phyloP scores from a whole-genome alignment of 78 protist genomes.

The Isochrysis galbana region DNA sequence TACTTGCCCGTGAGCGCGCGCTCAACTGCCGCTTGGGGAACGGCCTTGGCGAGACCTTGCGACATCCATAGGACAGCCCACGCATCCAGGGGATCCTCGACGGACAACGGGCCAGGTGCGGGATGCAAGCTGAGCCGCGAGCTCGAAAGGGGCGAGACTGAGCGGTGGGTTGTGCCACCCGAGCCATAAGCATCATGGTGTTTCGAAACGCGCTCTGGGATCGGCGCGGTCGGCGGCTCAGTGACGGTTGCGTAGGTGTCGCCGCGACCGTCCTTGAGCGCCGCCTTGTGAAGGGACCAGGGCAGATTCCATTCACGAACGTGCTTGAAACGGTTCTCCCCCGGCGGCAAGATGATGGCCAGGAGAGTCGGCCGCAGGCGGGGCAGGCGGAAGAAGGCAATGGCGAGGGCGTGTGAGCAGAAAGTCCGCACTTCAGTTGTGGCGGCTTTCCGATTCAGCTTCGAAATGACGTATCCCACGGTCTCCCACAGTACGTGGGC shows the following conservation, averaged over 20 bases:
- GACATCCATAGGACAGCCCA: neutral
- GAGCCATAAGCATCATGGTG: neutral
- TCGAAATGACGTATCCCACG: neutral
- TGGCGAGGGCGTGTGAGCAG: conserved; percentile 7
- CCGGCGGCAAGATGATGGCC: neutral
- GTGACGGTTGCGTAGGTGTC: too few species aligned
- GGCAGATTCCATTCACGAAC: conserved; percentile 15
- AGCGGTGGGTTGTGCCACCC: neutral
- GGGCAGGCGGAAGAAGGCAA: conserved; percentile 7
- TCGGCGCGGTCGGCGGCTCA: neutral
- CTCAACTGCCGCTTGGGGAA: neutral
- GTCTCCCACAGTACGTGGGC: neutral
- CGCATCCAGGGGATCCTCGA: neutral
- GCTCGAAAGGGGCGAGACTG: too few species aligned
- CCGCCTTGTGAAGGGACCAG: neutral
- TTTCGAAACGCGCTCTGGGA: neutral
- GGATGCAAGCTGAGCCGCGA: too few species aligned
- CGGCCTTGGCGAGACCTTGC: neutral
- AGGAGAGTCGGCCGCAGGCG: neutral
- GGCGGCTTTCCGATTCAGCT: neutral
- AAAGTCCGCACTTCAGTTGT: neutral
- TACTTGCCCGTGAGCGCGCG: neutral
- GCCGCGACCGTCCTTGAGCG: neutral
- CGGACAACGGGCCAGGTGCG: neutral
- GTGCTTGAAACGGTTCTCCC: neutral